phyloP scores from a whole-genome alignment of 768 basidiomycete species.

The Leccinum imitatum region DNA sequence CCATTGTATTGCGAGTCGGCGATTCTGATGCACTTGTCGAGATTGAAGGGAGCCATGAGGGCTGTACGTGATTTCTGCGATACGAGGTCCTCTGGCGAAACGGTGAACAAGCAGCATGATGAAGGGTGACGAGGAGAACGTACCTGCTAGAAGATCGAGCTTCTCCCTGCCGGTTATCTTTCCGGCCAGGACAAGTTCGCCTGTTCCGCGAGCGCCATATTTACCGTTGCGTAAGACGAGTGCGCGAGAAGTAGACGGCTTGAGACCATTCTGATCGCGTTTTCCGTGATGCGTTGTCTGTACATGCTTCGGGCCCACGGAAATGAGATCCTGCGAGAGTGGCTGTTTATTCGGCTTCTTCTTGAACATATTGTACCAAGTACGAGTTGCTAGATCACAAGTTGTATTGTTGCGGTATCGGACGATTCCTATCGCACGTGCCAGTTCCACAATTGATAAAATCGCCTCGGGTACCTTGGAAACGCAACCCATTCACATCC shows the following conservation, averaged over 20 bases:
- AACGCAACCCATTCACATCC: no score
- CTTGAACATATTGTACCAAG: slow-evolving; percentile 30
- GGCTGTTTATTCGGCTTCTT: slow-evolving; percentile 23
- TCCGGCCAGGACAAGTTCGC: slow-evolving; percentile 56
- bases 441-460: no score
- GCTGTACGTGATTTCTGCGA: slow-evolving; percentile 52
- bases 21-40: slow-evolving; percentile 62
- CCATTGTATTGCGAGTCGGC: slow-evolving; percentile 74
- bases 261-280: slow-evolving; percentile 49
- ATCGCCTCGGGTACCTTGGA: no score
- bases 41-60: slow-evolving; percentile 60
- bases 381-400: no score
- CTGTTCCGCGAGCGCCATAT: slow-evolving; percentile 67
- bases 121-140: slow-evolving; percentile 6
- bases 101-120: not conserved
- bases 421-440: no score
- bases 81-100: slow-evolving; percentile 61
- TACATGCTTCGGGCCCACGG: slow-evolving; percentile 55
- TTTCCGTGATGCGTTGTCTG: slow-evolving; percentile 35
- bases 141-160: slow-evolving; percentile 76
- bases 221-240: slow-evolving; percentile 75
- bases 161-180: slow-evolving; percentile 78
- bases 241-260: slow-evolving; percentile 70
- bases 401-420: no score
- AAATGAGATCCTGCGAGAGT: slow-evolving; percentile 46